Percentiles rank a stretch among this genome's conserved stretches.
Conservation (phyloP, 2,329 filamentous ascomycete species). For the Magnaporthales sp. region DNA sequence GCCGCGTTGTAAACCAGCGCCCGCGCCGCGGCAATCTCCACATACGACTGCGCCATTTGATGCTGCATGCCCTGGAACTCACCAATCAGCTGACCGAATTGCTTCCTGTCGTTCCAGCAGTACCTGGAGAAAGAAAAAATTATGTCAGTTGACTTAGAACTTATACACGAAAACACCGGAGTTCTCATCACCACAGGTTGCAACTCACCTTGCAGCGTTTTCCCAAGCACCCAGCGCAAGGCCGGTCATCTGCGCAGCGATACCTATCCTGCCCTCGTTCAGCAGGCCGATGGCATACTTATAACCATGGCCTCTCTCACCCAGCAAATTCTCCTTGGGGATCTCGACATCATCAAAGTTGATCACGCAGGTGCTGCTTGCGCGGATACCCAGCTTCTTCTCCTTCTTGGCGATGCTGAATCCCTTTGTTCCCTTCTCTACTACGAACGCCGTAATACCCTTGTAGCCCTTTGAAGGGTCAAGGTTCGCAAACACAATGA, state of each 20-base stretch:
- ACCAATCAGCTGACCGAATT: slow-evolving; percentile 88
- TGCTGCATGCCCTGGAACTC: slow-evolving; percentile 99
- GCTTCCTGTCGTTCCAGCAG: slow-evolving; percentile 96
- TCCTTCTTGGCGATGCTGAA: slow-evolving; percentile 99
- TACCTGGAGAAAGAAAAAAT: slow-evolving; percentile 43
- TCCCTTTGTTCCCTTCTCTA: slow-evolving; percentile 81
- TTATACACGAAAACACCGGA: background rate
- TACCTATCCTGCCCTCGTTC: slow-evolving; percentile 96
- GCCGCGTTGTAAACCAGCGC: slow-evolving; percentile 93
- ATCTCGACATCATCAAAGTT: slow-evolving; percentile 96
- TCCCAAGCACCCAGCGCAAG: slow-evolving; percentile 91
- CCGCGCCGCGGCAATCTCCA: slow-evolving; percentile 84
- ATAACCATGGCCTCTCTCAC: slow-evolving; percentile 85
- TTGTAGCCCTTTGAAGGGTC: slow-evolving; percentile 90
- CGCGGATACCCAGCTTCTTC: slow-evolving; percentile 97
- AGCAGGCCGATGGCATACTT: slow-evolving; percentile 93
- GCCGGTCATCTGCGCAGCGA: slow-evolving; percentile 97
- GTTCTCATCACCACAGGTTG: background rate
- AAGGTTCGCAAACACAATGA: slow-evolving; percentile 96
- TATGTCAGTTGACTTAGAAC: background rate
- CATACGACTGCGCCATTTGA: slow-evolving; percentile 93
- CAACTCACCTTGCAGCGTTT: slow-evolving; percentile 66
- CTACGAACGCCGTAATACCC: slow-evolving; percentile 91
- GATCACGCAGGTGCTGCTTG: slow-evolving; percentile 92
- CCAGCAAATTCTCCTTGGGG: slow-evolving; percentile 79